Evolutionary conservation across 2,329 filamentous ascomycete species (phyloP), one percentile per base, ranked within the genome.

Genomic region (Pestalotiopsis sp.): DNA sequence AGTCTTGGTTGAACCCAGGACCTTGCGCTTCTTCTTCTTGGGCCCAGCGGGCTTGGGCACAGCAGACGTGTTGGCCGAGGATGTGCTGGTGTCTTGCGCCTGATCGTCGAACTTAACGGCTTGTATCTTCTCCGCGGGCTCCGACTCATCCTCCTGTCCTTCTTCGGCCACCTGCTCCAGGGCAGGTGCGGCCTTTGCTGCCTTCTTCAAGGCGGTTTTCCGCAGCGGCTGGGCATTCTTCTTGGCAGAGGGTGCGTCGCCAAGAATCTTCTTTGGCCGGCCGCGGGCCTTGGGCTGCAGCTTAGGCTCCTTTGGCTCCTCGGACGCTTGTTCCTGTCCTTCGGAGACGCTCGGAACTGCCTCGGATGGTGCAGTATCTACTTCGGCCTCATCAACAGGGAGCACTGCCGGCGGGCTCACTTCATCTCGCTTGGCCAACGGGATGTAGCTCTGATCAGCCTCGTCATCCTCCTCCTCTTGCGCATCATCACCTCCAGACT

Each of bases 21-120:
- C 81, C 80, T 93, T 95, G 71, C 92, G 88, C 83, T 92, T 94
- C 85, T 91, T 93, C 77, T 88, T 90, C 79, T 85, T 87, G 6
- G 79, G 82, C 71, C 85, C 69, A 36, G 77, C 74, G 4, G 82
- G 38, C 72, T 74, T 72, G n/a, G 45, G 45, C 20, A n/a, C 45
- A n/a, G 17, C 20, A 81, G 80, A 60, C 11, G 66, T 58, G 68
- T 69, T 68, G 23, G 74, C 71, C 25, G 72, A 69, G 12, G 70
- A 70, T 62, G 72, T 75, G 68, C 72, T 68, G 64, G 76, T 76
- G 25, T 77, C 74, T 67, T 76, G 75, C 41, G 72, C 68, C 41
- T 73, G 61, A 56, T 59, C 68, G 68, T 75, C 77, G 77, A 74
- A 80, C 77, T 76, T 81, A 73, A 72, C 75, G 61, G 75, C 72